Evolutionary conservation across 2,329 filamentous ascomycete species (phyloP).

Genomic region (Sporothrix sp.): DNA sequence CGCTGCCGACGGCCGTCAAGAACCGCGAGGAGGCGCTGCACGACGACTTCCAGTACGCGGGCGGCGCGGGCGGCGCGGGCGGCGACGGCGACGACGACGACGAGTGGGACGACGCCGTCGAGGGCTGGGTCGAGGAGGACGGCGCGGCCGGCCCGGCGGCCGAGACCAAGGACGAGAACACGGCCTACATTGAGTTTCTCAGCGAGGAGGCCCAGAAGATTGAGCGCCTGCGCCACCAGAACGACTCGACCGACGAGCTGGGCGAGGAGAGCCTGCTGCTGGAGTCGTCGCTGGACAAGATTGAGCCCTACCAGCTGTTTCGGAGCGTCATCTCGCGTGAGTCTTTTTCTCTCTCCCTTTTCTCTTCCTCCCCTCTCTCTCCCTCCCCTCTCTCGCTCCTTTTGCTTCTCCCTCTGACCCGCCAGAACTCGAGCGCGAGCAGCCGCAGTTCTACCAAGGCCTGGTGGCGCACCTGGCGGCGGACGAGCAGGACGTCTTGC

Average conservation of each 20-base stretch:
- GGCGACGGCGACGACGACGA: too few species aligned
- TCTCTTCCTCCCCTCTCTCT: neutral
- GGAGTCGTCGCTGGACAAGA: constrained; percentile 85
- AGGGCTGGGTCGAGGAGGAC: constrained; percentile 69
- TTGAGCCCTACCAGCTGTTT: constrained; percentile 91
- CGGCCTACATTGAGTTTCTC: constrained; percentile 90
- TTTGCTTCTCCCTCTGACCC: neutral
- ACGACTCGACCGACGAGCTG: constrained; percentile 75
- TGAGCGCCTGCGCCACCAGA: constrained; percentile 52
- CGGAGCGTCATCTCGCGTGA: constrained; percentile 71
- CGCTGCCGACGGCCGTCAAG: constrained; percentile 76
- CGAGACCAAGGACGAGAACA: constrained; percentile 80
- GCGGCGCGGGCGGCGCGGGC: constrained; percentile 53
- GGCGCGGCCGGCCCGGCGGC: constrained; percentile 29
- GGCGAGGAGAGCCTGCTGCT: constrained; percentile 87
- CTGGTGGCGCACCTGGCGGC: constrained; percentile 68
- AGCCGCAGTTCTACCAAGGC: constrained; percentile 77
- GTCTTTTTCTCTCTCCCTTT: constrained; percentile 28
- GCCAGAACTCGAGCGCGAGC: constrained; percentile 78
- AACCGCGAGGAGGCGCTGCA: constrained; percentile 87
- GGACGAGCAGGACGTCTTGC: constrained; percentile 73
- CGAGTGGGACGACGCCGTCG: constrained; percentile 74
- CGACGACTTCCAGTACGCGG: constrained; percentile 73
- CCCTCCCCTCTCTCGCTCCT: too few species aligned
- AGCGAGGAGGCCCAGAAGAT: constrained; percentile 91